These are phyloP conservation scores for Yamadazyma songkhlaensis DNA, from an alignment of 1,139 yeast genomes.

Conservation along the genomic window DNA sequence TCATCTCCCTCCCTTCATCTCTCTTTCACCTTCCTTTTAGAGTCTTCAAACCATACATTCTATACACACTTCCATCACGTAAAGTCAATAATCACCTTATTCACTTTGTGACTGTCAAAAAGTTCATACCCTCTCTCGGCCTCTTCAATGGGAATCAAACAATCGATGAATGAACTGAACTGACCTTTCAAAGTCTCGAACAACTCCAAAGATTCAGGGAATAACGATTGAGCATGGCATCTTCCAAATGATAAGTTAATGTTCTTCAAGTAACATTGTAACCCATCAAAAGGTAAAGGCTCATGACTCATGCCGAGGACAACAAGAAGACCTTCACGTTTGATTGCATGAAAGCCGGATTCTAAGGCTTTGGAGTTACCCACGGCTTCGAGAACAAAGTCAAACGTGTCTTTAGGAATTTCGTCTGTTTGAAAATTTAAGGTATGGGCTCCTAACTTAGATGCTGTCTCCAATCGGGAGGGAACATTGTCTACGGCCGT, in stretches of 20 bases:
- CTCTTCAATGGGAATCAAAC: constrained; percentile 39
- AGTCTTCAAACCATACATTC: too few relatives aligned
- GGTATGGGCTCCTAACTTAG: constrained; percentile 42
- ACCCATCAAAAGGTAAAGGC: constrained; percentile 54
- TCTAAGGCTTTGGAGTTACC: constrained; percentile 51
- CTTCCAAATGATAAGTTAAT: constrained; percentile 61
- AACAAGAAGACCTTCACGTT: constrained; percentile 58
- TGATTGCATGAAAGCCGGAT: constrained; percentile 51
- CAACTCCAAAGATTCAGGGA: constrained; percentile 49
- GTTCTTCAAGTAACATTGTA: constrained; percentile 58
- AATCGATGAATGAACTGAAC: constrained; percentile 50
- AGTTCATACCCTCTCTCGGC: constrained; percentile 46
- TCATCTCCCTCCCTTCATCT: too few relatives aligned
- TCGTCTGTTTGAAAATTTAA: constrained; percentile 38
- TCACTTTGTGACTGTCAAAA: constrained; percentile 54
- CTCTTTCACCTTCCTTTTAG: too few relatives aligned
- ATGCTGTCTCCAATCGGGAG: constrained; percentile 45
- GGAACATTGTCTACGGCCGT: constrained; percentile 53
- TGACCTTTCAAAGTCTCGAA: constrained; percentile 44
- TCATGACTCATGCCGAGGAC: constrained; percentile 66
- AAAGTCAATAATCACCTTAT: constrained; percentile 51
- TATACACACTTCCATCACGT: background rate
- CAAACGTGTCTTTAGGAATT: constrained; percentile 37
- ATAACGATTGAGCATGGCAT: constrained; percentile 60
- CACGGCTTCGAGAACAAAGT: constrained; percentile 58